Conservation (phyloP, 192 early-diverging fungal genomes). For the Rhizophagus clarus region DNA sequence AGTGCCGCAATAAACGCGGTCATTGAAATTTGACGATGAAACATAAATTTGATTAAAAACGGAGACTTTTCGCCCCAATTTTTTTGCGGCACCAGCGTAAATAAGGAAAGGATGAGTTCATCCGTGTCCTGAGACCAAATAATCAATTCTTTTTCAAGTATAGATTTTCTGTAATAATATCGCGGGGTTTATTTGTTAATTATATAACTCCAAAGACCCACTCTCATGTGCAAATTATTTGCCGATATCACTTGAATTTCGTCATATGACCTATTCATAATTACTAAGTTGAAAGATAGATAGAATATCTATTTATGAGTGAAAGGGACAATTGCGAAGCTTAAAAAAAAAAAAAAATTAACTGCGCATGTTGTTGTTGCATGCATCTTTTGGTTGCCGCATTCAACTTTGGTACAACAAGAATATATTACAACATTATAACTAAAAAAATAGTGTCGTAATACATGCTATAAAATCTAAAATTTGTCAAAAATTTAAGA, state of each 20-base stretch:
- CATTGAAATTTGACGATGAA: neutral
- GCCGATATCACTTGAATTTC: neutral
- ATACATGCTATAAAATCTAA: slow-evolving; percentile 9
- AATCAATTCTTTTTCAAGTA: neutral
- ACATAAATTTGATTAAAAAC: neutral
- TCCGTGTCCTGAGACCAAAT: neutral
- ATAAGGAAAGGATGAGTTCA: no score
- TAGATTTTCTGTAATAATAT: neutral
- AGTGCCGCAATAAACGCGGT: neutral
- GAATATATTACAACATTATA: neutral
- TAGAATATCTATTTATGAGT: neutral
- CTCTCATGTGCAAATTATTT: no score
- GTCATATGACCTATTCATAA: neutral
- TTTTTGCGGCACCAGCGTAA: no score
- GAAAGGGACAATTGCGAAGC: neutral
- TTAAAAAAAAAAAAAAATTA: neutral
- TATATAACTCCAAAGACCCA: no score
- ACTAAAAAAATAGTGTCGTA: neutral
- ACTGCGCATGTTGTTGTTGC: slow-evolving; percentile 4
- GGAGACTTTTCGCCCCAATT: no score
- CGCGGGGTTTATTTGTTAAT: neutral
- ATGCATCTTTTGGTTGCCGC: neutral
- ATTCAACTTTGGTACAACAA: neutral
- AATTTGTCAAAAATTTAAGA: neutral
- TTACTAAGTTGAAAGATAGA: neutral